These are phyloP conservation scores for Scheffersomyces stambukii DNA, from an alignment of 1,139 yeast species.

Conservation along the genomic window DNA sequence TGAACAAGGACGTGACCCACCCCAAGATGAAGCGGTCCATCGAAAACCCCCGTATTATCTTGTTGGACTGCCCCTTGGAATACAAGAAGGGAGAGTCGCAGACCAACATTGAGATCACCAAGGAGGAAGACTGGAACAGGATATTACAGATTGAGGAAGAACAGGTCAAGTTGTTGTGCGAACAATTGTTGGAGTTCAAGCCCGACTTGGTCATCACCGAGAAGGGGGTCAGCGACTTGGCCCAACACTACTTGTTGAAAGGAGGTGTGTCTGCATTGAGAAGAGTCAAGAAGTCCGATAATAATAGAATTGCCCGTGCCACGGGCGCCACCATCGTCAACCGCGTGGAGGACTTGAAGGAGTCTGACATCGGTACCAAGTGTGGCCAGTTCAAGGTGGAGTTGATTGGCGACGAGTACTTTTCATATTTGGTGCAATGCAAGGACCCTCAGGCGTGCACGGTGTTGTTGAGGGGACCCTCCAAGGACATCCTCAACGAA, in stretches of 20 bases:
- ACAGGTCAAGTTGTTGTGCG: constrained; percentile 86
- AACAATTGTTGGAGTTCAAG: constrained; percentile 74
- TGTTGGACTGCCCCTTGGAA: constrained; percentile 94
- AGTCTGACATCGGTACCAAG: constrained; percentile 79
- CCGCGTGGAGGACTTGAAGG: constrained; percentile 90
- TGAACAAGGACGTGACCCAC: constrained; percentile 96
- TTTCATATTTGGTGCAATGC: constrained; percentile 80
- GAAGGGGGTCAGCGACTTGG: constrained; percentile 97
- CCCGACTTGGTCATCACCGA: constrained; percentile 96
- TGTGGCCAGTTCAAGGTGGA: constrained; percentile 94
- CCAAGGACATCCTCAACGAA: constrained; percentile 94
- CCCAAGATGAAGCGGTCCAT: constrained; percentile 93
- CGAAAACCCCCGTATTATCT: constrained; percentile 81
- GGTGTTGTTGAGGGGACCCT: constrained; percentile 87
- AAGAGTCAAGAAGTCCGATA: constrained; percentile 93
- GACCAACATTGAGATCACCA: constrained; percentile 94
- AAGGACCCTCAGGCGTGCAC: constrained; percentile 91
- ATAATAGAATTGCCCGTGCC: constrained; percentile 94
- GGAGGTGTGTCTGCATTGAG: constrained; percentile 92
- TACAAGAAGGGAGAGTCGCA: constrained; percentile 99
- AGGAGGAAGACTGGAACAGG: constrained; percentile 96
- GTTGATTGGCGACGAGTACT: constrained; percentile 96
- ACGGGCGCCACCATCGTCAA: constrained; percentile 97
- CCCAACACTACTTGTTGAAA: constrained; percentile 91
- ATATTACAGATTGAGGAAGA: constrained; percentile 96